Evolutionary conservation across 768 basidiomycete genomes (phyloP), one percentile per base, ranked within the genome.

Genomic region (Boletus fagicola): DNA sequence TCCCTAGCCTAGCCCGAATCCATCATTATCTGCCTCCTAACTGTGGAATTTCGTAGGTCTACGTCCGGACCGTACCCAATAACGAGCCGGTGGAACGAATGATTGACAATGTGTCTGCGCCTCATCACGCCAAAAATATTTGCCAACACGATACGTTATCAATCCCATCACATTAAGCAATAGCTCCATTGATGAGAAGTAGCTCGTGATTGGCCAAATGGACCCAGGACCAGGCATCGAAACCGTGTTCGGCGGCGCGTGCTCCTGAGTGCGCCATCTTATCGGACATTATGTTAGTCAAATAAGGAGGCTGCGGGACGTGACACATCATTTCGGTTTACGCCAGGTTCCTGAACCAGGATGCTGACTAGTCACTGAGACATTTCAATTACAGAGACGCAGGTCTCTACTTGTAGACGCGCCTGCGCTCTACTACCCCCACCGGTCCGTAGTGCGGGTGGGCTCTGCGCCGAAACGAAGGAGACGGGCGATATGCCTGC

Each of bases 261-360:
- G 33, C 31, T 33, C 35, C 3, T 6, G 5, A 36, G 6, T 13
- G 15, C 35, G 15, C 36, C 36, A 13, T 16, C 36, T 38, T 2
- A 13, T 6, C 33, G 35, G 28, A 33, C 24, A 11, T 10, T 30
- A 7, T 26, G 36, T 30, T 48, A 16, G 20, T 33, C 28, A 7
- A 45, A 31, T 6, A 31, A 22, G 28, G 9, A 42, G 12, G 50
- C 28, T 40, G 45, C 45, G 18, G 30, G 12, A n/a, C 16, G 28
- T 60, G 13, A 54, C 46, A 35, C 22, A 24, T 38, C 8, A 42
- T 57, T 40, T 49, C 52, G 16, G 59, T 50, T 53, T 46, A 20
- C 40, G 57, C 59, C 57, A 16, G 9, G 15, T 24, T 9, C 40
- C 11, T 52, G 18, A 24, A 35, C 5, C 33, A 13, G 13, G 33